Percentiles rank a stretch among this genome's conserved stretches.
Conservation (phyloP, 805 yeast genomes). For the Sugiyamaella smithiae region DNA sequence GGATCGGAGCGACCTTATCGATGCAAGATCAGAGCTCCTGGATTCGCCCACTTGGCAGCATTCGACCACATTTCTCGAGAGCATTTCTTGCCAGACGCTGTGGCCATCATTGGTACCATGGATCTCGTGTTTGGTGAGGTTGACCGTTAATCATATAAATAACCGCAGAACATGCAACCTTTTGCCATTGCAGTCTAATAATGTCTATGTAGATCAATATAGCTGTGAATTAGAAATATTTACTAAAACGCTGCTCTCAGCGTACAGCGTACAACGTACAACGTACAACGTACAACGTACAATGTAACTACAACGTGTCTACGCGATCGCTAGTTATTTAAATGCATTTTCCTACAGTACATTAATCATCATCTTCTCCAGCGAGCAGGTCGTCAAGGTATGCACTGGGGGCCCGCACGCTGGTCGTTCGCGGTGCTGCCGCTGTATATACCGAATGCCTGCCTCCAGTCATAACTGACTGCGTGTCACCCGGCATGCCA, state of each 20-base stretch:
- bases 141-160: conserved; percentile 60
- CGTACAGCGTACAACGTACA: too few species aligned
- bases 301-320: neutral
- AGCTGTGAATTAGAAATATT: too few species aligned
- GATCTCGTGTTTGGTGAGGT: conserved; percentile 94
- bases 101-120: conserved; percentile 93
- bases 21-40: conserved; percentile 93
- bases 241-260: too few species aligned
- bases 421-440: conserved; percentile 12
- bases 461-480: conserved; percentile 4
- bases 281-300: too few species aligned
- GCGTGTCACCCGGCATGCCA: conserved; percentile 7
- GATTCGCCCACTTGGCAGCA: conserved; percentile 86
- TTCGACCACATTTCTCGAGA: conserved; percentile 85
- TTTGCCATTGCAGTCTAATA: too few species aligned
- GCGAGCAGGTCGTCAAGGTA: conserved; percentile 38
- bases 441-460: conserved; percentile 11
- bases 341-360: neutral
- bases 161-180: too few species aligned
- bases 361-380: conserved; percentile 21
- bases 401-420: conserved; percentile 36
- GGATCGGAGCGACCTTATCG: conserved; percentile 89
- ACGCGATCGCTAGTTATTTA: neutral
- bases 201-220: too few species aligned
- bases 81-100: conserved; percentile 86